Evolutionary conservation across 495 filamentous ascomycete species (phyloP).

Genomic region (Podospora pseudoanserina): DNA sequence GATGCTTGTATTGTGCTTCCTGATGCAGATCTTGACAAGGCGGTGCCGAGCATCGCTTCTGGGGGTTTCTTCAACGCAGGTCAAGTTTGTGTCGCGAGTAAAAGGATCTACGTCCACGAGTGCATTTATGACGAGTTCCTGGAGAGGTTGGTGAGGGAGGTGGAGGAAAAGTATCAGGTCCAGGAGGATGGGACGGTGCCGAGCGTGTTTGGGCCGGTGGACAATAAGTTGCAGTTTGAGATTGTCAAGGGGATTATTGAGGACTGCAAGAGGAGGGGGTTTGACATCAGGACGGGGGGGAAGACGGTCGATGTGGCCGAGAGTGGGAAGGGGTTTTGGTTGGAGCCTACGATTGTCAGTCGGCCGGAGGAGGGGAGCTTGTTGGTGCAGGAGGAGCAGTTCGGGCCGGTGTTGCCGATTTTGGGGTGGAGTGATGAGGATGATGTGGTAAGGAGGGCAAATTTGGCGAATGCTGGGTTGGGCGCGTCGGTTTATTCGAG

Average conservation of each 20-base stretch:
- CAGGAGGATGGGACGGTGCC: constrained; percentile 44
- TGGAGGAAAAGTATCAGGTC: constrained; percentile 46
- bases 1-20: constrained; percentile 62
- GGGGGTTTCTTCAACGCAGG: constrained; percentile 60
- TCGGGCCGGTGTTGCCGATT: constrained; percentile 56
- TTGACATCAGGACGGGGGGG: constrained; percentile 42
- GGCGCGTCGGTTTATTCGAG: constrained; percentile 56
- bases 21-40: constrained; percentile 61
- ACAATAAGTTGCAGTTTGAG: constrained; percentile 58
- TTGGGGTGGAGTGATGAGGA: constrained; percentile 55
- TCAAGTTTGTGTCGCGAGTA: constrained; percentile 52
- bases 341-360: constrained; percentile 48
- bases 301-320: constrained; percentile 22
- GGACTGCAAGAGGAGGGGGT: constrained; percentile 43
- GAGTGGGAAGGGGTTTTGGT: constrained; percentile 42
- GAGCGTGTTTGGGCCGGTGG: constrained; percentile 53
- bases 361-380: constrained; percentile 43
- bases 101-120: constrained; percentile 68
- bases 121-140: constrained; percentile 62
- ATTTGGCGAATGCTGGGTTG: constrained; percentile 53
- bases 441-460: constrained; percentile 56
- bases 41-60: constrained; percentile 48
- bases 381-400: constrained; percentile 49
- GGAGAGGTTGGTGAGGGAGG: constrained; percentile 50
- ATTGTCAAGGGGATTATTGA: constrained; percentile 48